These are phyloP conservation scores for Hyphopichia wangnamkhiaoensis DNA, from an alignment of 1,139 yeast species.

Conservation along the genomic window DNA sequence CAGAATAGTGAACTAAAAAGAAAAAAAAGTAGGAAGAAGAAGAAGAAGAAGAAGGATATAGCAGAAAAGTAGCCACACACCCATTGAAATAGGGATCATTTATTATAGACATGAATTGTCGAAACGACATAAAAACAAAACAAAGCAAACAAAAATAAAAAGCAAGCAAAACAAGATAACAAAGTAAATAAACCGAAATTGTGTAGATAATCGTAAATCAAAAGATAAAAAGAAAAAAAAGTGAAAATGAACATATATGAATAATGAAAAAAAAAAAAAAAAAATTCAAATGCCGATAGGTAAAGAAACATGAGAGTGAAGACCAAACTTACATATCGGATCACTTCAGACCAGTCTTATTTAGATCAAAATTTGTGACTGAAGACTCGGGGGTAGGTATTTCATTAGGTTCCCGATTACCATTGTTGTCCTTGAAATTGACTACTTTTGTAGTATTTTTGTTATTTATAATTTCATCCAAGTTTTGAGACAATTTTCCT, in stretches of 20 bases:
- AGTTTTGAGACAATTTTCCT: slow-evolving; percentile 6
- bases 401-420: slow-evolving; percentile 10
- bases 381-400: slow-evolving; percentile 25
- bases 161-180: slow-evolving; percentile 6
- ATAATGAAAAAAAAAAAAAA: slow-evolving; percentile 7
- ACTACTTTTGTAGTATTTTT: slow-evolving; percentile 18
- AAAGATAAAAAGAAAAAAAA: neutral
- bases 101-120: too few relatives aligned
- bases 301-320: too few relatives aligned
- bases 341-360: too few relatives aligned
- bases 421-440: slow-evolving; percentile 14
- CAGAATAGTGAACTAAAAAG: neutral
- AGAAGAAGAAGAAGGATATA: too few relatives aligned
- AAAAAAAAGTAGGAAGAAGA: neutral
- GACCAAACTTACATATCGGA: too few relatives aligned
- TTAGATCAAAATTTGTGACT: too few relatives aligned
- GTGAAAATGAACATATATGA: slow-evolving; percentile 5
- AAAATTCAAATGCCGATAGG: slow-evolving; percentile 7
- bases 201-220: slow-evolving; percentile 3
- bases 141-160: neutral
- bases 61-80: too few relatives aligned
- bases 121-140: neutral
- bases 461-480: slow-evolving; percentile 16
- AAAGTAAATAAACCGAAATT: slow-evolving; percentile 7
- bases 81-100: too few relatives aligned